These are phyloP conservation scores for Colletotrichum orbiculare DNA, from an alignment of 2,329 filamentous ascomycete species.

Conservation along the genomic window DNA sequence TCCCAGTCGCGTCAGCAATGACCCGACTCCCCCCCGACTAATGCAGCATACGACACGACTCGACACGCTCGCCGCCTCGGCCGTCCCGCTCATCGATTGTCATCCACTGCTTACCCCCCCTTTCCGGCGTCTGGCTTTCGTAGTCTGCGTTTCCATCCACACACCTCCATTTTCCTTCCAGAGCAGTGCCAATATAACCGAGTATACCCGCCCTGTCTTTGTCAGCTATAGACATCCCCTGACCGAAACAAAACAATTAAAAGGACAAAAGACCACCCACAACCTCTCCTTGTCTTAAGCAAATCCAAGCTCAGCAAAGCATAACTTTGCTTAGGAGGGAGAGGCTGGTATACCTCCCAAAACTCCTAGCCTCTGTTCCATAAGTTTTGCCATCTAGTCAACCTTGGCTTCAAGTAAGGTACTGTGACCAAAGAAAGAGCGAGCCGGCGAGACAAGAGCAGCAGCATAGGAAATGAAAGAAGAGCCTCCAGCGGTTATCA, in stretches of 20 bases:
- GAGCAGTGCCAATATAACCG: constrained; percentile 2
- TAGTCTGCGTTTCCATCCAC: neutral
- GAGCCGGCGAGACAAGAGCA: constrained; percentile 8
- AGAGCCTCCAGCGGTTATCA: constrained; percentile 19
- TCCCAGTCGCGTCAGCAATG: constrained; percentile 19
- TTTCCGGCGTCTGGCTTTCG: no score
- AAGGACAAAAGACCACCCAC: constrained; percentile 22
- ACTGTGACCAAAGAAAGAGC: constrained; percentile 30
- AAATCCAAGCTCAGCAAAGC: constrained; percentile 17
- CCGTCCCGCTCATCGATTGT: constrained; percentile 14
- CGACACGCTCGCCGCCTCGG: constrained; percentile 8
- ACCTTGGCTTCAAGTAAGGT: constrained; percentile 12
- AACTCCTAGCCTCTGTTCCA: constrained; percentile 1
- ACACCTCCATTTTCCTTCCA: neutral
- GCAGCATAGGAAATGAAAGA: constrained; percentile 5
- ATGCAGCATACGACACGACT: constrained; percentile 1
- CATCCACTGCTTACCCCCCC: neutral
- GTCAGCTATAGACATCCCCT: neutral
- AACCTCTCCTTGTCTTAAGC: constrained; percentile 13
- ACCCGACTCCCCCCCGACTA: constrained; percentile 25
- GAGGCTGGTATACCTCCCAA: constrained; percentile 13
- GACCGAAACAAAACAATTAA: neutral
- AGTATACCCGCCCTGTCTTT: neutral
- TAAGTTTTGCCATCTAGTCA: constrained; percentile 24
- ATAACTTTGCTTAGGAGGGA: constrained; percentile 2